These are phyloP conservation scores for Erucastrum elatum DNA, from an alignment of 345 rosid genomes.

Conservation along the genomic window DNA sequence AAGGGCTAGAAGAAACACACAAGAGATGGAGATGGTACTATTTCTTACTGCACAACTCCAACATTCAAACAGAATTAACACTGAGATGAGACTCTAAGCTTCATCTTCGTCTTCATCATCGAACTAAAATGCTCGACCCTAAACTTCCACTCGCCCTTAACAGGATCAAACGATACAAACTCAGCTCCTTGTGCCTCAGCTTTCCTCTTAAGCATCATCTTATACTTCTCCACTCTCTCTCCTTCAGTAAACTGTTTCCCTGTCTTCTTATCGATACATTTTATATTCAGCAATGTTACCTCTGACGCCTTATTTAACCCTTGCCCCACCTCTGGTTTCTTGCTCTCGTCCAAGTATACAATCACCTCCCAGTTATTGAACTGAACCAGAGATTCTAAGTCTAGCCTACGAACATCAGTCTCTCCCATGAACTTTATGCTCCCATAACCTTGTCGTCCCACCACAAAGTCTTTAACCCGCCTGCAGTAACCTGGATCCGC, in stretches of 20 bases:
- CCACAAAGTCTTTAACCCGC: conserved; percentile 78
- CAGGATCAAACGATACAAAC: conserved; percentile 80
- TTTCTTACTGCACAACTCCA: conserved; percentile 20
- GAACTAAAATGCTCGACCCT: conserved; percentile 83
- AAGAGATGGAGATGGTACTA: conserved; percentile 19
- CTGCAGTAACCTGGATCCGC: conserved; percentile 86
- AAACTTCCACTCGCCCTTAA: conserved; percentile 93
- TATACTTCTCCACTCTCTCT: conserved; percentile 64
- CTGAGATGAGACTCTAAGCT: conserved; percentile 20
- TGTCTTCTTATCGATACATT: conserved; percentile 79
- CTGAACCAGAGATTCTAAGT: conserved; percentile 84
- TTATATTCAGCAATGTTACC: conserved; percentile 88
- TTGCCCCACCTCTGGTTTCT: conserved; percentile 92
- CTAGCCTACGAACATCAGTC: conserved; percentile 91
- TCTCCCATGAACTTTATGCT: conserved; percentile 92
- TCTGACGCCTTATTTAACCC: conserved; percentile 97
- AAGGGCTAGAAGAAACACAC: conserved; percentile 3
- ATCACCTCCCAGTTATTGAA: conserved; percentile 89
- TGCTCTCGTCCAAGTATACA: conserved; percentile 88
- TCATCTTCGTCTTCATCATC: conserved; percentile 48
- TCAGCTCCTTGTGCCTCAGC: conserved; percentile 89
- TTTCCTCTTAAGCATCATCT: conserved; percentile 83
- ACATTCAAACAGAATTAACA: conserved; percentile 6
- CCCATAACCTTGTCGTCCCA: conserved; percentile 86
- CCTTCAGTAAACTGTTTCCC: conserved; percentile 75